Base-by-base conservation (phyloP, 179 eudicot species). In the Sideroxylon spinosum region DNA sequence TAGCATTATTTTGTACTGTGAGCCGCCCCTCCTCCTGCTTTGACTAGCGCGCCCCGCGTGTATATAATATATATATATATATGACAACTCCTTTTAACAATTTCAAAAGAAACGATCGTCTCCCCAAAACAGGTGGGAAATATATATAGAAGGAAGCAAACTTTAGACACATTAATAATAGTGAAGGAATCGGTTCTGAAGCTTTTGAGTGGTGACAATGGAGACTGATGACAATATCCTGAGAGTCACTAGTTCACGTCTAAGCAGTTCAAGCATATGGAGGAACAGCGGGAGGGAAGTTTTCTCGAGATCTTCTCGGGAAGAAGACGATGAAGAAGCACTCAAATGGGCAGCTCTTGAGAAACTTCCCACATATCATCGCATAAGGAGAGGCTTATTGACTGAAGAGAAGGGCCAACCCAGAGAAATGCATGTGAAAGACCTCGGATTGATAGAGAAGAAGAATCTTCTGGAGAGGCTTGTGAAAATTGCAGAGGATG, bases 291-390 rank as follows among this genome's bases (percentile, higher is more conserved):
- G 87, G 0, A 82, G 90, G 62, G 95, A 91, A 12, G 86, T 86
- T 0, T 92, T 94, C 74, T 88, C 97, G 12, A 76, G 72, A 29
- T 91, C 97, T 6, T 82, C 81, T 4, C 28, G 80, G 1, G 94
- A 87, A 8, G 90, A 88, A 83, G 92, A 91, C 32, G 98, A 93
- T 71, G 98, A 93, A 80, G 98, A 93, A 71, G 97, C 97, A n/a
- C 80, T 93, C 1, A 92, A 80, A 81, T 93, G 98, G 98, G 97
- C 98, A 26, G 93, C 98, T 1, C 79, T 93, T 25, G 95, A 93
- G 81, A 93, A 85, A 72, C 85, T 93, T 9, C 98, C 97, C 0
- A 93, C 97, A 3, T 87, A 90, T 80, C 83, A 82, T 50, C 86
- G 95, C 3, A 79, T 91, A 19, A 85, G 88, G 65, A 88, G 91